Evolutionary conservation across 2,329 filamentous ascomycete genomes (phyloP).

Genomic region (Pezicula radicicola): DNA sequence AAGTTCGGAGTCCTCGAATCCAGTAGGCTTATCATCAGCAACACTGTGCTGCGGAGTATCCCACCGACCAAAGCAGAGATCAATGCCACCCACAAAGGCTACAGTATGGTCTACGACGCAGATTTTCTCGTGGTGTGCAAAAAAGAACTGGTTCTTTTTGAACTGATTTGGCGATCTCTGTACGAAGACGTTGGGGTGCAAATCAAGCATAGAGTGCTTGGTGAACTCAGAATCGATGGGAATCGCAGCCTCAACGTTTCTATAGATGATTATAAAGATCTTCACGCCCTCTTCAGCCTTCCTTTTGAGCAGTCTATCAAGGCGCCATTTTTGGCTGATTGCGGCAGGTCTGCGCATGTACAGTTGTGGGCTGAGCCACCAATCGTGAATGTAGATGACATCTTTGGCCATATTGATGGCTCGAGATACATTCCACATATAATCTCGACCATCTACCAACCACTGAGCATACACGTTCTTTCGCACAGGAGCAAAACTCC

Average conservation of each 20-base stretch:
- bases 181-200: constrained; percentile 95
- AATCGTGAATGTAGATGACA: constrained; percentile 98
- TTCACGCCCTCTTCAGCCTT: constrained; percentile 96
- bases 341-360: constrained; percentile 92
- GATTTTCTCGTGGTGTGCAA: constrained; percentile 98
- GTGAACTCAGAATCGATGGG: constrained; percentile 98
- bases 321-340: constrained; percentile 96
- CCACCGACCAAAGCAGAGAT: constrained; percentile 96
- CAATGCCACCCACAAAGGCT: constrained; percentile 92
- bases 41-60: constrained; percentile 91
- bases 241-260: constrained; percentile 94
- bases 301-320: constrained; percentile 87
- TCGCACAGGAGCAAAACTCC: constrained; percentile 89
- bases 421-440: constrained; percentile 99
- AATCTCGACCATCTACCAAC: constrained; percentile 94
- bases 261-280: constrained; percentile 95
- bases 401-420: constrained; percentile 97
- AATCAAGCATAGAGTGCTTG: constrained; percentile 90
- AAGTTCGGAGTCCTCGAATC: constrained; percentile 75
- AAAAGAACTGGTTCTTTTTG: constrained; percentile 99
- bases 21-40: constrained; percentile 90
- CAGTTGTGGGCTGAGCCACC: constrained; percentile 96
- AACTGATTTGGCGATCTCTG: constrained; percentile 96
- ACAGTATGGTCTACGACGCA: constrained; percentile 94
- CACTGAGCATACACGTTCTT: constrained; percentile 88